A percentile compares a stretch with the other conserved stretches of the same genome.
phyloP scores from a whole-genome alignment of 345 rosid genomes.

The Salix koriyanagi region DNA sequence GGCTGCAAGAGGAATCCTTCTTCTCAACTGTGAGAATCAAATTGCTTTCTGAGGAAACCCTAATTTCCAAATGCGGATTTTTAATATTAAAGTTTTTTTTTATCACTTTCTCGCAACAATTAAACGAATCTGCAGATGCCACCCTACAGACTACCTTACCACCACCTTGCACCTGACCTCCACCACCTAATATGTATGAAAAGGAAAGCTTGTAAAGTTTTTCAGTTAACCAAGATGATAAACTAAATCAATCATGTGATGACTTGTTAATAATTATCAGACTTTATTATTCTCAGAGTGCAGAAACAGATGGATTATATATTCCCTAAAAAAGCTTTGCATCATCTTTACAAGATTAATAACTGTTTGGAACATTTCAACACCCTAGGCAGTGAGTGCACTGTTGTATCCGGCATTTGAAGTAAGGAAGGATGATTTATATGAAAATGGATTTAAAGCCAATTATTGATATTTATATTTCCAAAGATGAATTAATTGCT shows the following conservation, averaged over 20 bases:
- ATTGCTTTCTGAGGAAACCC: constrained; percentile 7
- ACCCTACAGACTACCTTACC: constrained; percentile 8
- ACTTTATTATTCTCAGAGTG: not conserved
- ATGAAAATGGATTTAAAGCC: not conserved
- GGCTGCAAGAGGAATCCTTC: constrained; percentile 38
- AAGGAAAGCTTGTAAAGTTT: constrained; percentile 12
- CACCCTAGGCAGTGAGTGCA: not conserved
- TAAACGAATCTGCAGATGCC: constrained; percentile 31
- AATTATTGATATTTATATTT: constrained; percentile 10
- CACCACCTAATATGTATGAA: not conserved
- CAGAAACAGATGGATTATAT: not conserved
- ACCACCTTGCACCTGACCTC: not conserved
- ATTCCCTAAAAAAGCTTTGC: not conserved
- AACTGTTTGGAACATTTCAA: not conserved
- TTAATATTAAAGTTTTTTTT: too few relatives aligned
- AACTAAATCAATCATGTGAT: not conserved
- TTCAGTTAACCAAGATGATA: constrained; percentile 20
- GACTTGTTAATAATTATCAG: too few relatives aligned
- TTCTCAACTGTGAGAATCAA: constrained; percentile 30
- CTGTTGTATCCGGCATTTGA: not conserved
- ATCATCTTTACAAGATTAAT: not conserved
- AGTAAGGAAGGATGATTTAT: not conserved
- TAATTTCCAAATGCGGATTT: not conserved
- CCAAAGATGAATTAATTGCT: not conserved
- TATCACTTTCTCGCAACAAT: constrained; percentile 18